Conservation (phyloP, 2,329 filamentous ascomycete species). For the Aureobasidium sp. region DNA sequence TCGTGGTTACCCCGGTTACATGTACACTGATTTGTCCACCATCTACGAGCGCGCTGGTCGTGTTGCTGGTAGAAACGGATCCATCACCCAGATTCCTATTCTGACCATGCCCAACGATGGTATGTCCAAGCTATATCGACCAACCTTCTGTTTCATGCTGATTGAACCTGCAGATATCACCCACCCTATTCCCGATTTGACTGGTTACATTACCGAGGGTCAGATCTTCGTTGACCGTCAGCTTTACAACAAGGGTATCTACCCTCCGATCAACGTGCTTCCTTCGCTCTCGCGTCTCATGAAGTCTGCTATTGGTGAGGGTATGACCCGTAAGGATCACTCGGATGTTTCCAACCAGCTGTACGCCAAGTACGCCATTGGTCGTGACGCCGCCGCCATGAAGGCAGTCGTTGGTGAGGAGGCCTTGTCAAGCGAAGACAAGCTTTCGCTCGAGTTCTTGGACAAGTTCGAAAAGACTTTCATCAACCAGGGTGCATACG, state of each 20-base stretch:
- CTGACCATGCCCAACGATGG: conserved; percentile 99
- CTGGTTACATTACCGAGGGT: conserved; percentile 97
- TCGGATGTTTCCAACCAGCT: conserved; percentile 98
- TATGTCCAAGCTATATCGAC: conserved; percentile 24
- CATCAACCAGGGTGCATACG: conserved; percentile 86
- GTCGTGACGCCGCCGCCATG: conserved; percentile 96
- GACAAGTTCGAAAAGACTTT: conserved; percentile 98
- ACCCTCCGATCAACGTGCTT: conserved; percentile 97
- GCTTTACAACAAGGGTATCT: conserved; percentile 92
- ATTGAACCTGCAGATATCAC: conserved; percentile 63
- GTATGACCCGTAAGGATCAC: conserved; percentile 93
- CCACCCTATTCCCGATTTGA: conserved; percentile 96
- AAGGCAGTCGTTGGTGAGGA: conserved; percentile 99
- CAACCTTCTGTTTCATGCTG: no score
- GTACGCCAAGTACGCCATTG: conserved; percentile 99
- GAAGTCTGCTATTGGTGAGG: conserved; percentile 98
- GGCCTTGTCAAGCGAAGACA: conserved; percentile 89
- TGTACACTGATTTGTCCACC: conserved; percentile 99
- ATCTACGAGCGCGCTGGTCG: conserved; percentile 99
- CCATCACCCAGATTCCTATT: conserved; percentile 98
- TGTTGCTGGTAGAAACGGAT: conserved; percentile 93
- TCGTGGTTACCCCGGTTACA: conserved; percentile 99
- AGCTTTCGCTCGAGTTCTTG: conserved; percentile 93
- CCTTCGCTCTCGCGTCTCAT: conserved; percentile 97
- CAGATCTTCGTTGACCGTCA: conserved; percentile 97